These are phyloP conservation scores for Echium plantagineum DNA, from an alignment of 257 asterid species.

Conservation along the genomic window DNA sequence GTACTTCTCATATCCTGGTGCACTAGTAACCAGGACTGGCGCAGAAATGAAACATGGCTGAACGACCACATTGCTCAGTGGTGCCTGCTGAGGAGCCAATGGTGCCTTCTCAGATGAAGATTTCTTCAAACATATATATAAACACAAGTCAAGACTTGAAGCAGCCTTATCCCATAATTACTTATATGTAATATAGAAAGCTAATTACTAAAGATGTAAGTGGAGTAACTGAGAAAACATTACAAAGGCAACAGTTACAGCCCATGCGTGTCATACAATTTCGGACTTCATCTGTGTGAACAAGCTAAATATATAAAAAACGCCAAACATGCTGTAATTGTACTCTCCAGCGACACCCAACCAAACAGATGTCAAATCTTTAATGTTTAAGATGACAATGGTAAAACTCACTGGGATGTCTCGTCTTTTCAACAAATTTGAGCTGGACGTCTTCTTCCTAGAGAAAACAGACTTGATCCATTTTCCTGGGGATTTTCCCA, in stretches of 20 bases:
- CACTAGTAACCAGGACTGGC: conserved; percentile 14
- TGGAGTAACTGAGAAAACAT: too few species aligned
- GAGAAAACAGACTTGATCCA: conserved; percentile 46
- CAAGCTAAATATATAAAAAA: neutral
- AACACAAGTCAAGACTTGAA: neutral
- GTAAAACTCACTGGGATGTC: conserved; percentile 13
- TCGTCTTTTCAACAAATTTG: conserved; percentile 28
- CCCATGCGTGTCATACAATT: too few species aligned
- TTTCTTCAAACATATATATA: conserved; percentile 20
- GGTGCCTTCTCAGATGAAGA: conserved; percentile 32
- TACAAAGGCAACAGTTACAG: too few species aligned
- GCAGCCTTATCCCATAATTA: neutral
- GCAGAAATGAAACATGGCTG: conserved; percentile 23
- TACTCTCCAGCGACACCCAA: neutral
- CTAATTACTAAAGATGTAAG: too few species aligned
- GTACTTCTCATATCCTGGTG: conserved; percentile 14
- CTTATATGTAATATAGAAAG: too few species aligned
- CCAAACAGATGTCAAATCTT: neutral
- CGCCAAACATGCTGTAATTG: neutral
- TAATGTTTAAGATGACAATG: too few species aligned
- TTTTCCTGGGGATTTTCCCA: conserved; percentile 71
- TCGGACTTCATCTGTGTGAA: too few species aligned
- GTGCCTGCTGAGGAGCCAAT: conserved; percentile 24
- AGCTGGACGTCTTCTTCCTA: conserved; percentile 36
- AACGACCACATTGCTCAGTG: conserved; percentile 18